These are phyloP conservation scores for Tilletia indica DNA, from an alignment of 1,284 basidiomycete genomes.

Conservation along the genomic window DNA sequence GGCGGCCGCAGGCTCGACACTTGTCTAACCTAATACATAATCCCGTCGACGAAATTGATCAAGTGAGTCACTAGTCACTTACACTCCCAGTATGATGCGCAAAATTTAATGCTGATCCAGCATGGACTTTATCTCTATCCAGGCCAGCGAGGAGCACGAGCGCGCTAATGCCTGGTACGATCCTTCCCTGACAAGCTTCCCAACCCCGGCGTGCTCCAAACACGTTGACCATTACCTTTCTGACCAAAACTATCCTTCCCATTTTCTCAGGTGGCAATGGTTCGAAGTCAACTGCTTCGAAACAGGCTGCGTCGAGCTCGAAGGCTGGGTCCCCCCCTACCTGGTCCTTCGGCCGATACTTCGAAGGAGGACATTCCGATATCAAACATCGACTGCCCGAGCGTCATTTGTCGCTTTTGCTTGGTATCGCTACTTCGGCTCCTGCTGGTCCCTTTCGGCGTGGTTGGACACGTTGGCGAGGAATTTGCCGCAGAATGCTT, in stretches of 20 bases:
- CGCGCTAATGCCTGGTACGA: slow-evolving; percentile 14
- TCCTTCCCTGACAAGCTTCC: no score
- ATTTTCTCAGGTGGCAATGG: slow-evolving; percentile 55
- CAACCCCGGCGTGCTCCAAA: neutral
- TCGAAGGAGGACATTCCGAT: slow-evolving; percentile 40
- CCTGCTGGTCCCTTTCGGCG: slow-evolving; percentile 52
- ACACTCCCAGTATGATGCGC: no score
- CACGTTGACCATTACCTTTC: neutral
- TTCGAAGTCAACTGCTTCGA: slow-evolving; percentile 54
- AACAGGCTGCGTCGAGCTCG: slow-evolving; percentile 50
- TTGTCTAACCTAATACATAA: no score
- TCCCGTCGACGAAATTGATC: slow-evolving; percentile 28
- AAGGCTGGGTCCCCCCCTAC: slow-evolving; percentile 56
- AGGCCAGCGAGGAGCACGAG: slow-evolving; percentile 15
- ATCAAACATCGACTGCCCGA: slow-evolving; percentile 39
- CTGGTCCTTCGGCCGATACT: slow-evolving; percentile 54
- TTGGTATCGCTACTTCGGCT: slow-evolving; percentile 54
- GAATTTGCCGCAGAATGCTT: slow-evolving; percentile 36
- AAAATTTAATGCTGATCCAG: no score
- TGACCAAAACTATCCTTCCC: neutral
- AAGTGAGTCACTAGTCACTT: no score
- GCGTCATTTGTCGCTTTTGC: slow-evolving; percentile 42
- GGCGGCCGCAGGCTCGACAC: no score
- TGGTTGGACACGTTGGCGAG: slow-evolving; percentile 40
- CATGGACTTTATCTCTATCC: no score